These are phyloP conservation scores for Capsicum baccatum DNA, from an alignment of 257 asterid species.

Conservation along the genomic window DNA sequence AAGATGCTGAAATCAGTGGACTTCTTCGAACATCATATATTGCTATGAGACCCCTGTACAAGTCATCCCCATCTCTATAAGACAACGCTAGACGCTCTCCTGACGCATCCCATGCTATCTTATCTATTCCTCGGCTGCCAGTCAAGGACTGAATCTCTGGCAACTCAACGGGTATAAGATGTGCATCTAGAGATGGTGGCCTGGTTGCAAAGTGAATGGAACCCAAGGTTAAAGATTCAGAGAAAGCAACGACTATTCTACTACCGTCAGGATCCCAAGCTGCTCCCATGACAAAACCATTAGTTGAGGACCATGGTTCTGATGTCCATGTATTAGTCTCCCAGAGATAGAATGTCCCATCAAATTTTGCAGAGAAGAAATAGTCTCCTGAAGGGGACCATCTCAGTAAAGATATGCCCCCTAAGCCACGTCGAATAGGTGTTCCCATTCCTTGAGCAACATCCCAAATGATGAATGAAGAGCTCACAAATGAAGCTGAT, in stretches of 20 bases:
- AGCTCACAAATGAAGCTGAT: conserved; percentile 85
- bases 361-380: conserved; percentile 86
- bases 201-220: conserved; percentile 92
- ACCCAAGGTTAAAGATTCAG: conserved; percentile 77
- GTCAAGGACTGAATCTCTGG: conserved; percentile 83
- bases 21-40: conserved; percentile 84
- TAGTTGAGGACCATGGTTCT: conserved; percentile 89
- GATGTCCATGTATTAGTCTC: conserved; percentile 99
- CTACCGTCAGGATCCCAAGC: conserved; percentile 97
- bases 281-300: conserved; percentile 97
- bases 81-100: conserved; percentile 96
- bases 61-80: conserved; percentile 79
- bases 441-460: conserved; percentile 94
- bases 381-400: conserved; percentile 99
- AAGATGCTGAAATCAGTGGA: conserved; percentile 82
- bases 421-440: conserved; percentile 95
- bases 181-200: conserved; percentile 96
- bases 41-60: conserved; percentile 87
- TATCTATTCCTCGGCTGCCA: conserved; percentile 77
- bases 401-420: conserved; percentile 91
- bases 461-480: conserved; percentile 97
- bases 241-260: conserved; percentile 73
- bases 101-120: conserved; percentile 97
- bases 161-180: conserved; percentile 89
- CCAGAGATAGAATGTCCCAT: conserved; percentile 98